Evolutionary conservation across 106 monocot species (phyloP).

Genomic region (Dendrobium officinale): DNA sequence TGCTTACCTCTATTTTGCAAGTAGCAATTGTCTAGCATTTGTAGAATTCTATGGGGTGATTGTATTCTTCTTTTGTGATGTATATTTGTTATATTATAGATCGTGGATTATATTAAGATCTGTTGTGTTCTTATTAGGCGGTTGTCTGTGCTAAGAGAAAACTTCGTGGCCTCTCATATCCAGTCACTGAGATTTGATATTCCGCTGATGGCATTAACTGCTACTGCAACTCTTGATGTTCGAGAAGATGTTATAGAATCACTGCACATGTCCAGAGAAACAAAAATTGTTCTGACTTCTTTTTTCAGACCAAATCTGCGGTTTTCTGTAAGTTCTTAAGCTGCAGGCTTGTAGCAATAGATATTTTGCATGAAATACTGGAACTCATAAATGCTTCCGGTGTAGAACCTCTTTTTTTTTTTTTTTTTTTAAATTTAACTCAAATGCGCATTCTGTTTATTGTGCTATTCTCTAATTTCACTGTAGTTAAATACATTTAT

Average conservation of each 20-base stretch:
- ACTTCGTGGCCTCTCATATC: constrained; percentile 53
- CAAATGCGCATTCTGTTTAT: background rate
- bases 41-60: background rate
- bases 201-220: constrained; percentile 93
- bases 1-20: background rate
- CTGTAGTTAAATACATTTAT: background rate
- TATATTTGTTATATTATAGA: background rate
- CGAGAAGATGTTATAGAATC: constrained; percentile 79
- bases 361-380: background rate
- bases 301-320: constrained; percentile 91
- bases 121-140: constrained; percentile 37
- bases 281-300: constrained; percentile 63
- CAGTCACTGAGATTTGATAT: constrained; percentile 71
- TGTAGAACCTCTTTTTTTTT: background rate
- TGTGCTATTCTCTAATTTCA: background rate
- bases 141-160: constrained; percentile 75
- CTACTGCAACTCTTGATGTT: constrained; percentile 86
- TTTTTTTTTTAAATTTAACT: background rate
- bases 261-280: constrained; percentile 55
- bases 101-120: background rate
- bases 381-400: background rate
- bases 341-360: background rate
- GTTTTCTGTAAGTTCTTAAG: constrained; percentile 63
- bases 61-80: background rate
- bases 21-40: background rate